Conservation (phyloP, 108 stramenopile genomes). For the Aurantiochytrium sp. region DNA sequence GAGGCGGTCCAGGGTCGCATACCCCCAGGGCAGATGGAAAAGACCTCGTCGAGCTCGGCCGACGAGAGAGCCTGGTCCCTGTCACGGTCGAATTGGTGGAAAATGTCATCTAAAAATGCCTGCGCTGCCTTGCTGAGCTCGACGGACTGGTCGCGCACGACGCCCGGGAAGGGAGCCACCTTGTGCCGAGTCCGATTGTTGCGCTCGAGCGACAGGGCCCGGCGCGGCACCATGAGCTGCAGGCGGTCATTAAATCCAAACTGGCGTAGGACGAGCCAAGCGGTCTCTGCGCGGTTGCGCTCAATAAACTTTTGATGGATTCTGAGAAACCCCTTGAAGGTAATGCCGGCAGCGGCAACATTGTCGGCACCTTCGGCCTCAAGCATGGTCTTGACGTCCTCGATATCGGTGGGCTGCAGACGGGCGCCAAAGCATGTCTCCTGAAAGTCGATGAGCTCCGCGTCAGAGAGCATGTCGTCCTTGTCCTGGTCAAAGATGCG, state of each 20-base stretch:
- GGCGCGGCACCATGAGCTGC: not conserved
- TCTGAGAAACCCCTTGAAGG: not conserved
- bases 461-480: not conserved
- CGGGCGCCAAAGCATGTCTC: not conserved
- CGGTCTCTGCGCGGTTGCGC: not conserved
- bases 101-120: not conserved
- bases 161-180: not conserved
- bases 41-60: not conserved
- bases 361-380: not conserved
- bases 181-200: not conserved
- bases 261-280: constrained; percentile 1
- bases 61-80: not conserved
- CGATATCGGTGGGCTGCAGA: not conserved
- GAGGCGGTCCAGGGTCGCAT: too few relatives aligned
- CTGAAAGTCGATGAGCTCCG: constrained; percentile 10
- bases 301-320: constrained; percentile 13
- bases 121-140: not conserved
- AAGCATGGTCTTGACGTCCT: constrained; percentile 3
- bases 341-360: not conserved
- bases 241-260: not conserved
- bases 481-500: constrained; percentile 4
- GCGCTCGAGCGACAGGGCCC: not conserved
- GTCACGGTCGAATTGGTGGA: not conserved
- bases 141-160: not conserved
- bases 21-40: not conserved